Evolutionary conservation across 1,139 yeast genomes (phyloP).

Genomic region (Casaregolazyma lundiana): DNA sequence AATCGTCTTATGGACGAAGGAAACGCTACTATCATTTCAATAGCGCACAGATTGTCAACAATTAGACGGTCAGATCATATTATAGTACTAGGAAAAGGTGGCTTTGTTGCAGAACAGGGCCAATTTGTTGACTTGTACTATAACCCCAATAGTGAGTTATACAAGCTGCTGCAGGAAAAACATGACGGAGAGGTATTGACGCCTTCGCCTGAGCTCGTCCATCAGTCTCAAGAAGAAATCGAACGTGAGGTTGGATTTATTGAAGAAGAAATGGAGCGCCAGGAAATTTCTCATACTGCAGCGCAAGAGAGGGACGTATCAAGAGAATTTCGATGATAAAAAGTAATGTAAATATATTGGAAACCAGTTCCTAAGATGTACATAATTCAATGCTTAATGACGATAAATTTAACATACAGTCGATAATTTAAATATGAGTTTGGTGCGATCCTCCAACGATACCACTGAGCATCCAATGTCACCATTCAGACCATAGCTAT

Average conservation of each 20-base stretch:
- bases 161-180: slow-evolving; percentile 47
- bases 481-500: slow-evolving; percentile 22
- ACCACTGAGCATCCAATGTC: slow-evolving; percentile 25
- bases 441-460: slow-evolving; percentile 11
- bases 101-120: slow-evolving; percentile 85
- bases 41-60: slow-evolving; percentile 89
- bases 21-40: slow-evolving; percentile 75
- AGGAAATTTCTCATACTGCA: slow-evolving; percentile 9
- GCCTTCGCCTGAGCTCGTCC: slow-evolving; percentile 6
- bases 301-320: slow-evolving; percentile 19
- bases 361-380: slow-evolving; percentile 1
- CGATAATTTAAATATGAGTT: slow-evolving; percentile 14
- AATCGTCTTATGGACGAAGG: slow-evolving; percentile 56
- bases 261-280: slow-evolving; percentile 21
- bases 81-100: slow-evolving; percentile 70
- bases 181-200: slow-evolving; percentile 32
- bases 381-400: background rate
- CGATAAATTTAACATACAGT: slow-evolving; percentile 5
- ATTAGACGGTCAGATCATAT: slow-evolving; percentile 79
- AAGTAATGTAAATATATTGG: background rate
- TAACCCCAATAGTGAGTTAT: slow-evolving; percentile 62
- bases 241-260: slow-evolving; percentile 13
- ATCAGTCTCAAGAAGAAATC: slow-evolving; percentile 10
- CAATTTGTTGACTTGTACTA: slow-evolving; percentile 57
- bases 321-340: slow-evolving; percentile 6